Conservation (phyloP, 148 eudicot genomes). For the Fagopyrum homotropicum region DNA sequence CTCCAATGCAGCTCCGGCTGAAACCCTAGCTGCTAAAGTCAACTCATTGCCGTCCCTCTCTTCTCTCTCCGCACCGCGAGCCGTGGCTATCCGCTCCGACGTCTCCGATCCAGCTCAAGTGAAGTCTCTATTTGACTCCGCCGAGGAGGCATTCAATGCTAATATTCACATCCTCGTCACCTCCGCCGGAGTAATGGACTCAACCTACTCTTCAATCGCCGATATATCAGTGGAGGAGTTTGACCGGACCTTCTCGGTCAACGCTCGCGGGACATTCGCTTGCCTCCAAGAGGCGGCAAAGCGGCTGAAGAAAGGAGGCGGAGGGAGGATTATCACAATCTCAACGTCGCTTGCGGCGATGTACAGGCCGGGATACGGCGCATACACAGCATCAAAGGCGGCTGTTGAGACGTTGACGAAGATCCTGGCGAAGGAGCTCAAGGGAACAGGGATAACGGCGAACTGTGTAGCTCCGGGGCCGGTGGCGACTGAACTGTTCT, state of each 20-base stretch:
- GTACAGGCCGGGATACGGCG: constrained; percentile 30
- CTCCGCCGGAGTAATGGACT: not conserved
- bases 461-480: constrained; percentile 45
- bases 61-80: not conserved
- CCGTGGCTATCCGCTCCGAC: not conserved
- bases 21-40: not conserved
- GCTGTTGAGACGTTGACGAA: constrained; percentile 39
- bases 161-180: constrained; percentile 7
- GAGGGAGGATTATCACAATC: constrained; percentile 33
- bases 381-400: constrained; percentile 38
- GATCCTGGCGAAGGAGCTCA: constrained; percentile 39
- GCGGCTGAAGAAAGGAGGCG: constrained; percentile 25
- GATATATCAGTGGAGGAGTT: not conserved
- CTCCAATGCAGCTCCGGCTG: constrained; percentile 16
- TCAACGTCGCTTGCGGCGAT: constrained; percentile 31
- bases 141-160: not conserved
- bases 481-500: constrained; percentile 34
- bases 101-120: constrained; percentile 7
- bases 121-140: not conserved
- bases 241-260: constrained; percentile 7
- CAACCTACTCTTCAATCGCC: constrained; percentile 1
- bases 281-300: constrained; percentile 5
- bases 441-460: constrained; percentile 35
- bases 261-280: not conserved
- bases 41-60: not conserved